phyloP scores from a whole-genome alignment of 768 basidiomycete genomes.

The Strobilomyces echinocephalus region DNA sequence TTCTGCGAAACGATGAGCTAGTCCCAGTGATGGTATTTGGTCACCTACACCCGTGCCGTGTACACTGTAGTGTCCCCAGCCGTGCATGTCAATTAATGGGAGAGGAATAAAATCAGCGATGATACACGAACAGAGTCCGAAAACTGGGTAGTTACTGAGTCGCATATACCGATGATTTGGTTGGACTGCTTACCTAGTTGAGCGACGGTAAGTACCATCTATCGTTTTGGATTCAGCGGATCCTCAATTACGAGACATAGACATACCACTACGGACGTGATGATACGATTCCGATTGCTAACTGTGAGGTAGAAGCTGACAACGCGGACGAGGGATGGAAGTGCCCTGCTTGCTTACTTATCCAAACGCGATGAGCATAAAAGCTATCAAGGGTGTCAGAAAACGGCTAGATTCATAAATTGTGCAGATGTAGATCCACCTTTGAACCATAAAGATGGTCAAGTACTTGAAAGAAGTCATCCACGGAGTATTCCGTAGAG shows the following conservation, averaged over 20 bases:
- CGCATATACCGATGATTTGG: too few relatives aligned
- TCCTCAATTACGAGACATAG: neutral
- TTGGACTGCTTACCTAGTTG: constrained; percentile 15
- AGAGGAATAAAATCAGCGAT: neutral
- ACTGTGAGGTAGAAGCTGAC: constrained; percentile 18
- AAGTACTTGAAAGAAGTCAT: constrained; percentile 7
- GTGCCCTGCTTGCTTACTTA: too few relatives aligned
- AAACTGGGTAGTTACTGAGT: neutral
- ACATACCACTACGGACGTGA: constrained; percentile 17
- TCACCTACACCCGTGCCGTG: constrained; percentile 6
- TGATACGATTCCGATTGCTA: neutral
- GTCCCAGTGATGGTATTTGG: neutral
- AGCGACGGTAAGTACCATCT: constrained; percentile 6
- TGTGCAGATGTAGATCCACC: neutral
- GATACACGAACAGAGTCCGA: constrained; percentile 15
- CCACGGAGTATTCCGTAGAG: neutral
- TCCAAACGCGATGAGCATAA: too few relatives aligned
- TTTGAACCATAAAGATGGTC: constrained; percentile 16
- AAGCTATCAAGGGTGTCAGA: neutral
- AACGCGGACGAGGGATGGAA: too few relatives aligned
- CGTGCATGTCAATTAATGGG: neutral
- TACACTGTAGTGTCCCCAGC: constrained; percentile 3
- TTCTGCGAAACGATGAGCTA: constrained; percentile 1
- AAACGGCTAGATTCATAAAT: neutral
- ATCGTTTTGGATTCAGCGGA: neutral